Percentiles rank a stretch among this genome's conserved stretches.
Evolutionary conservation across 2,329 filamentous ascomycete genomes (phyloP).

Genomic region (Trichoderma sp.): DNA sequence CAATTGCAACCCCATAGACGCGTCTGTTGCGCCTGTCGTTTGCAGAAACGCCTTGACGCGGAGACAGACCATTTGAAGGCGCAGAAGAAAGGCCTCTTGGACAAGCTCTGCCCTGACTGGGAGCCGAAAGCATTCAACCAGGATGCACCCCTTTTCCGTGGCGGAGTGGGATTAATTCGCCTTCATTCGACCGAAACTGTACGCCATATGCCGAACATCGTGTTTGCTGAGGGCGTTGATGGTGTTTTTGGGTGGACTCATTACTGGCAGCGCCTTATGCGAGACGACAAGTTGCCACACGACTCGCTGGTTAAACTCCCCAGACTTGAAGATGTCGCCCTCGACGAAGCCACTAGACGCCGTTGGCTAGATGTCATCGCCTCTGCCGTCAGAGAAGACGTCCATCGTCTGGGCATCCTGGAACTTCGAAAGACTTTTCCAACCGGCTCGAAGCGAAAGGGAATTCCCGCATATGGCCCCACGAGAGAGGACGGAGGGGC

Average conservation of each 20-base stretch:
- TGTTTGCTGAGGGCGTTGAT: conserved; percentile 5
- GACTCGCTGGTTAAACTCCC: conserved; percentile 35
- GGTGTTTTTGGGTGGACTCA: conserved; percentile 20
- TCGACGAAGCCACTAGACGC: neutral
- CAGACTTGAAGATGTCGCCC: conserved; percentile 24
- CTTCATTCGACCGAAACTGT: conserved; percentile 23
- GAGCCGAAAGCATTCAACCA: conserved; percentile 28
- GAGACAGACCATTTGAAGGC: conserved; percentile 32
- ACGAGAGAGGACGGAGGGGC: conserved; percentile 20
- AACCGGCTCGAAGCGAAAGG: neutral
- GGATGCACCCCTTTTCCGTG: conserved; percentile 31
- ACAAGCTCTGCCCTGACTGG: conserved; percentile 31
- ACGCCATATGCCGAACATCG: conserved; percentile 13
- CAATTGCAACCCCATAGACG: neutral
- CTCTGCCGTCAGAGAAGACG: neutral
- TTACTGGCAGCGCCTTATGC: conserved; percentile 21
- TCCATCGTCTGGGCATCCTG: neutral
- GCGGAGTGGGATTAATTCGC: conserved; percentile 24
- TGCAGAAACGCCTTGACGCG: conserved; percentile 32
- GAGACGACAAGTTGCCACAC: conserved; percentile 29
- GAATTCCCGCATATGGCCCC: neutral
- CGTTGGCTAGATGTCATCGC: neutral
- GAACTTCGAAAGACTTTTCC: neutral
- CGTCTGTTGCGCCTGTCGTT: conserved; percentile 32
- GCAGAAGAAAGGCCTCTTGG: conserved; percentile 23